A percentile compares a stretch with the other conserved stretches of the same genome.
phyloP scores from a whole-genome alignment of 2,329 filamentous ascomycete genomes.

The Paracoccidioides brasiliensis region DNA sequence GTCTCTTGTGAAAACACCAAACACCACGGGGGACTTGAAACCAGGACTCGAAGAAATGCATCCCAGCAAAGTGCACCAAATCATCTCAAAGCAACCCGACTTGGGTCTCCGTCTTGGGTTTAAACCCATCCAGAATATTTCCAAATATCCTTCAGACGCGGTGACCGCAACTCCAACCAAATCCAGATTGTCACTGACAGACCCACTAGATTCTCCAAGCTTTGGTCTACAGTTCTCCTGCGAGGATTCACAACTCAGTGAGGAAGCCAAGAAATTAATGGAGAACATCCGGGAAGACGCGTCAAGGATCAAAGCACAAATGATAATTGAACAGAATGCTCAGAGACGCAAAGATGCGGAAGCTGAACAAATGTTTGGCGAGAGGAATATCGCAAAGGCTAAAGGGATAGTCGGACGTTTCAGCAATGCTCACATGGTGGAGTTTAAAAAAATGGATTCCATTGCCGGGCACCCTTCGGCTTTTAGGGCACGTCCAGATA shows the following conservation, averaged over 20 bases:
- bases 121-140: slow-evolving; percentile 49
- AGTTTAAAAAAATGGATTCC: slow-evolving; percentile 97
- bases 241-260: slow-evolving; percentile 33
- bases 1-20: slow-evolving; percentile 44
- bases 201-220: slow-evolving; percentile 29
- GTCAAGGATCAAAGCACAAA: slow-evolving; percentile 53
- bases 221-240: slow-evolving; percentile 36
- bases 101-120: slow-evolving; percentile 75
- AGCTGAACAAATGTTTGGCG: slow-evolving; percentile 31
- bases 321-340: slow-evolving; percentile 49
- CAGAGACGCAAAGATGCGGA: slow-evolving; percentile 36
- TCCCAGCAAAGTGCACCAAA: slow-evolving; percentile 65
- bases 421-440: slow-evolving; percentile 71
- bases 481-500: slow-evolving; percentile 41
- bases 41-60: slow-evolving; percentile 78
- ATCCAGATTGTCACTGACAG: slow-evolving; percentile 20
- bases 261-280: slow-evolving; percentile 45
- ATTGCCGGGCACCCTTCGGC: slow-evolving; percentile 76
- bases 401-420: slow-evolving; percentile 68
- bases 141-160: slow-evolving; percentile 11
- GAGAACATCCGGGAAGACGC: slow-evolving; percentile 60
- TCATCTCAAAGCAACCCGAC: slow-evolving; percentile 61
- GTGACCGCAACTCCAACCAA: slow-evolving; percentile 33
- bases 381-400: slow-evolving; percentile 64
- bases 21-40: slow-evolving; percentile 51